Evolutionary conservation across 2,329 filamentous ascomycete species (phyloP), one percentile per base, ranked within the genome.

Genomic region (Aureobasidium sp.): DNA sequence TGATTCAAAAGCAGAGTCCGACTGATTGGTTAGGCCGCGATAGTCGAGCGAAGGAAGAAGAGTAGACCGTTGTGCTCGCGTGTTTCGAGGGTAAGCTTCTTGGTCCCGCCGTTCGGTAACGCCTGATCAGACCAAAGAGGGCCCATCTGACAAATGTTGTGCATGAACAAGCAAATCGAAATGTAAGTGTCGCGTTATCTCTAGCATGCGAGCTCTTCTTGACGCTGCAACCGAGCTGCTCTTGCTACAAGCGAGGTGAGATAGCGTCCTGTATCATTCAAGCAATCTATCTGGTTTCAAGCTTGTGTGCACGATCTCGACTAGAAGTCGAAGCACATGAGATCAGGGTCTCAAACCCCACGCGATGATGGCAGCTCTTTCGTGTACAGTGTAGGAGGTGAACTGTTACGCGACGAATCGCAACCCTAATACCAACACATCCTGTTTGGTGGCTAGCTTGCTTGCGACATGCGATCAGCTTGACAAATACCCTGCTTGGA

Each of bases 141-240:
- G 29, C n/a, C 53, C 36, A 46, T 50, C 44, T 60, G 57, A 60
- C 57, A 60, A 60, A 60, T 60, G 24, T 26, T 51, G 10, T 60
- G 46, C 57, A 60, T 60, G 57, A 37, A 44, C 36, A 41, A 55
- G 52, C 37, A 55, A 55, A n/a, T 43, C 12, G 26, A 55, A 55
- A 15, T 43, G 36, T 55, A 55, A 44, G 52, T 39, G 37, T 26
- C 37, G 37, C 20, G 36, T 20, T 55, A 32, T 55, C 52, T 29
- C 37, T 55, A 26, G 7, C 39, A 34, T 43, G 34, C 36, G 12
- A 55, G 17, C 36, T 24, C 34, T 15, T 29, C n/a, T 24, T 12
- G 7, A 34, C 13, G 48, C 32, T 53, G 34, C 36, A 53, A 53
- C 50, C 50, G 50, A 53, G 36, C 50, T 53, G 50, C 7, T 29